A percentile compares a stretch with the other conserved stretches of the same genome.
Conservation (phyloP, 106 monocot species). For the Platanthera guangdongensis region DNA sequence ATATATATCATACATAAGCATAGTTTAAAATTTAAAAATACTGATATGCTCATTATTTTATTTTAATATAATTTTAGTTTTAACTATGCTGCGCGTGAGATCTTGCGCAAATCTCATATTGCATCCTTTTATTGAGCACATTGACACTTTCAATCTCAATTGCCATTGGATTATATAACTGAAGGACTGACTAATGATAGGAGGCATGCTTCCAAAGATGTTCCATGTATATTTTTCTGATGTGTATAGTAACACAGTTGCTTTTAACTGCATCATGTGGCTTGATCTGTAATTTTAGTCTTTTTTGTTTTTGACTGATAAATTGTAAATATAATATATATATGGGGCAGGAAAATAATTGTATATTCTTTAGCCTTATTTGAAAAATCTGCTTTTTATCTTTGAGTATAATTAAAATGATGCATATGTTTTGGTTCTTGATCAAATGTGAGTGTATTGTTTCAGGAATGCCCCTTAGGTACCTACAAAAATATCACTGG, state of each 20-base stretch:
- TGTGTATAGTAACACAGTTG: background rate
- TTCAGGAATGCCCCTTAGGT: constrained; percentile 91
- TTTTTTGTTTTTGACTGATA: background rate
- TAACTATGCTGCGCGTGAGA: too few species aligned
- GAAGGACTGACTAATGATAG: background rate
- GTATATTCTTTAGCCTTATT: background rate
- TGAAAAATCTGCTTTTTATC: background rate
- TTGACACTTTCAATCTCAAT: too few species aligned
- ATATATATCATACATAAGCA: too few species aligned
- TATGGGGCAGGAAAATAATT: background rate
- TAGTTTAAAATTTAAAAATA: too few species aligned
- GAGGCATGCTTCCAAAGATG: background rate
- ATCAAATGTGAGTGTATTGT: constrained; percentile 9
- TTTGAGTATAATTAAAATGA: background rate
- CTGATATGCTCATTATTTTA: too few species aligned
- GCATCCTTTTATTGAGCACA: too few species aligned
- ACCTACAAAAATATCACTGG: constrained; percentile 94
- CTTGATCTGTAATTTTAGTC: background rate
- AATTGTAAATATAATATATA: background rate
- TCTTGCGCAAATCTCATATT: too few species aligned
- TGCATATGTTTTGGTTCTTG: background rate
- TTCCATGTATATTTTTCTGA: background rate
- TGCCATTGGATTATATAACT: background rate
- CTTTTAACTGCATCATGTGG: background rate
- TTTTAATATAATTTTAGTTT: too few species aligned